Conservation (phyloP, 176 grass and related monocot genomes). For the Alopecurus myosuroides region DNA sequence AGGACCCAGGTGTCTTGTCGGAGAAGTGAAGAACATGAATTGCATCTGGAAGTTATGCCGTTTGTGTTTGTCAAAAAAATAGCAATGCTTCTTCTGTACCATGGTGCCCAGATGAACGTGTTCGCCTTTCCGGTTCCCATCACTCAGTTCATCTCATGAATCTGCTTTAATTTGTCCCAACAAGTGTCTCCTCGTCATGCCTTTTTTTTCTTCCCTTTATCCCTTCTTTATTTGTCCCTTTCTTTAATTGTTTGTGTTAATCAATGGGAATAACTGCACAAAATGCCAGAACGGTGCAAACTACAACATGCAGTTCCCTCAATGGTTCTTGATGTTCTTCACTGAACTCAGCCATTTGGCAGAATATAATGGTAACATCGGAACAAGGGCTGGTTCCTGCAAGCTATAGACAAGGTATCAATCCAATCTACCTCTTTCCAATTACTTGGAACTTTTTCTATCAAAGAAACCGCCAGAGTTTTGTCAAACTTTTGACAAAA, state of each 20-base stretch:
- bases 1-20: background rate
- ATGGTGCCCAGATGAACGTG: background rate
- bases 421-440: background rate
- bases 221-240: background rate
- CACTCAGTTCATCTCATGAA: background rate
- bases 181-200: background rate
- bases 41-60: background rate
- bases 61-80: background rate
- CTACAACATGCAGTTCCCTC: background rate
- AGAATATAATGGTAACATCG: background rate
- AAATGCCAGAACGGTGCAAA: background rate
- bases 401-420: background rate
- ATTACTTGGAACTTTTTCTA: background rate
- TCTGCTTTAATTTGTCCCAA: slow-evolving; percentile 10
- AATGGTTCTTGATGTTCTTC: slow-evolving; percentile 4
- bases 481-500: too few species aligned
- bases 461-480: too few species aligned
- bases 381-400: background rate
- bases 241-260: background rate
- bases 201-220: background rate
- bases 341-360: background rate
- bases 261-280: background rate
- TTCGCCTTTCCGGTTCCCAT: background rate
- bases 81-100: background rate
- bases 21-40: slow-evolving; percentile 13